Base-by-base conservation (phyloP, 2,329 filamentous ascomycete species). In the Beauveria brongniartii region DNA sequence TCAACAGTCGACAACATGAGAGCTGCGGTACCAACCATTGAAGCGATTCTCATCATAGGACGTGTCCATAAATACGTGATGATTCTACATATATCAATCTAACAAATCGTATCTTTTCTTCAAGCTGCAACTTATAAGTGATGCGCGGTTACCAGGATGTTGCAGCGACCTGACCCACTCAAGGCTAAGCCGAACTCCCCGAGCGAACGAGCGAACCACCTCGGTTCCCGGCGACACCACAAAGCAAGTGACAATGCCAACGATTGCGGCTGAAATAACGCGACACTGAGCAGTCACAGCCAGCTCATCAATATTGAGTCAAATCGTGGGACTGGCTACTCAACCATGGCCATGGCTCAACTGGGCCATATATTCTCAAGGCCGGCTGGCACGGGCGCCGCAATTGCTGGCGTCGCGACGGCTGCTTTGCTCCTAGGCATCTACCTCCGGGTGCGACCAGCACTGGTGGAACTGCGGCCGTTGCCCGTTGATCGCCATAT, bases 361-460 rank as follows among this genome's bases (percentile, higher is more conserved):
- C 55, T 57, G 34, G 47, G 46, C 22, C 20, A 18, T 12, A 14
- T 50, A 22, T 41, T 57, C 46, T n/a, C 34, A 10, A 37, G 46
- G 44, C 55, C 55, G 22, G n/a, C 5, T 34, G 30, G 34, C 34
- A 50, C 55, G 6, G 16, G 44, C 22, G 34, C 55, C 16, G 34
- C 46, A 18, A 28, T 57, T 41, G 30, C 55, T 3, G 55, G 55
- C 26, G 44, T 18, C 9, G 57, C 48, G 10, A 46, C 50, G 10
- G 57, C 41, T 3, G 14, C 57, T 5, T 6, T 59, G 10, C 20
- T 52, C 10, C n/a, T 53, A 10, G 57, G 48, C 30, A 12, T 47
- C 59, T 77, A 75, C 52, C 71, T 73, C 56, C 68, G 65, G 54
- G 70, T 69, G 51, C 66, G 65, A 14, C 68, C 70, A 30, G 62